Conservation (phyloP, 1,284 basidiomycete genomes). For the Irpex sp. region DNA sequence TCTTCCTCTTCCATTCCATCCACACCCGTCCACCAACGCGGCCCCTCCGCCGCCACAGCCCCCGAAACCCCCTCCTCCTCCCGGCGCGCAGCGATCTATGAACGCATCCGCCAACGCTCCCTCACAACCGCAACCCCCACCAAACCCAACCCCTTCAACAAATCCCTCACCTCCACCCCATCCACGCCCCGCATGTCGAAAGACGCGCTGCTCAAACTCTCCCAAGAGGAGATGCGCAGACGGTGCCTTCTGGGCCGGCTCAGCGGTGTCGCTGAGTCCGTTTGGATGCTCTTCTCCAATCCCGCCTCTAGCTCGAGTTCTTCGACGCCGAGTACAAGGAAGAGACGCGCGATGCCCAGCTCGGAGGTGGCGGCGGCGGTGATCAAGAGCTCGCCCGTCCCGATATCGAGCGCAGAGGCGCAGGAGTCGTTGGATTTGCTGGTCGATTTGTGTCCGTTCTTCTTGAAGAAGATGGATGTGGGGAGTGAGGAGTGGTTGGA, state of each 20-base stretch:
- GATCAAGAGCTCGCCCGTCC: constrained; percentile 72
- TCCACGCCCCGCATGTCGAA: constrained; percentile 38
- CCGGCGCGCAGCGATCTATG: constrained; percentile 69
- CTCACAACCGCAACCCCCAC: constrained; percentile 54
- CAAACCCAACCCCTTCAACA: constrained; percentile 39
- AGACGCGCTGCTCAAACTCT: constrained; percentile 63
- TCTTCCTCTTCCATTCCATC: constrained; percentile 44
- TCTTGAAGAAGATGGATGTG: constrained; percentile 57
- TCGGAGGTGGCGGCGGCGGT: constrained; percentile 61
- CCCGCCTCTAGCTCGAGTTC: constrained; percentile 38
- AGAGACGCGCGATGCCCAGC: constrained; percentile 59
- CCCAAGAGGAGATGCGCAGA: constrained; percentile 69
- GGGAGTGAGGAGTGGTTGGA: constrained; percentile 74
- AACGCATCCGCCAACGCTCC: constrained; percentile 68
- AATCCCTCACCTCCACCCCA: constrained; percentile 9
- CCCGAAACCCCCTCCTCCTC: constrained; percentile 67
- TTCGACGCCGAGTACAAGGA: constrained; percentile 49
- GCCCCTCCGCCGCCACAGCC: constrained; percentile 44
- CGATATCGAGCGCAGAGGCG: constrained; percentile 69
- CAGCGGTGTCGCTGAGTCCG: constrained; percentile 70
- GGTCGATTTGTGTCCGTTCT: constrained; percentile 68
- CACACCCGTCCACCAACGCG: constrained; percentile 61
- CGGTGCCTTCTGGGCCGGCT: constrained; percentile 72
- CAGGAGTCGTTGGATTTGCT: constrained; percentile 65
- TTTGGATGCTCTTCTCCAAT: constrained; percentile 79